Conservation (phyloP, 345 rosid genomes). For the Populus nigra region DNA sequence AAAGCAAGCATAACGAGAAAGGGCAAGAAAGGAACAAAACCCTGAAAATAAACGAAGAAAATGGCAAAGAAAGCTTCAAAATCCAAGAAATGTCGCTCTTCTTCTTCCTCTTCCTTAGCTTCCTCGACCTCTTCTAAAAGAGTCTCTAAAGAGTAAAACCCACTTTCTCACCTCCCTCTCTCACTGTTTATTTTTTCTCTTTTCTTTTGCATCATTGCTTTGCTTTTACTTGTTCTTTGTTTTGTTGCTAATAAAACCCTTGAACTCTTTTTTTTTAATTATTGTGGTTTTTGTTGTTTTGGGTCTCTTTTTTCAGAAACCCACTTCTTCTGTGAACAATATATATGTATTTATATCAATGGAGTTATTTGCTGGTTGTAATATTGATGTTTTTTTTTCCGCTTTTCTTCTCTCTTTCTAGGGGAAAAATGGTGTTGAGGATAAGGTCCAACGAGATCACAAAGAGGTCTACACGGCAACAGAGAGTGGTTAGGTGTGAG, state of each 20-base stretch:
- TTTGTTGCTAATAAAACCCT: no score
- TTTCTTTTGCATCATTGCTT: neutral
- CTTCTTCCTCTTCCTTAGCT: slow-evolving; percentile 24
- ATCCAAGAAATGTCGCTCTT: slow-evolving; percentile 19
- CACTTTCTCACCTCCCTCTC: neutral
- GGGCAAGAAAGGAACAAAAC: slow-evolving; percentile 24
- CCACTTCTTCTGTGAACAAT: neutral
- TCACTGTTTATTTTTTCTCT: neutral
- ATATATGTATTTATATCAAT: neutral
- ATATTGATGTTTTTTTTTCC: neutral
- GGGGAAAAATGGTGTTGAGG: slow-evolving; percentile 38
- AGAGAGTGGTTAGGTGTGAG: slow-evolving; percentile 2
- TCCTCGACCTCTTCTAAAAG: slow-evolving; percentile 5
- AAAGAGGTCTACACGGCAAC: slow-evolving; percentile 18
- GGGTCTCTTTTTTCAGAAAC: neutral
- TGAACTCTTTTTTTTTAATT: no score
- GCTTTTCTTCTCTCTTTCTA: neutral
- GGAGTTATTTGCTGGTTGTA: neutral
- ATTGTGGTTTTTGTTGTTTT: neutral
- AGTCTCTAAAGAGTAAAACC: slow-evolving; percentile 10
- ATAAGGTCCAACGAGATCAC: slow-evolving; percentile 26
- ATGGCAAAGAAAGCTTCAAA: slow-evolving; percentile 40
- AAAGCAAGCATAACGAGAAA: neutral
- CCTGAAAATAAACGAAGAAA: slow-evolving; percentile 16
- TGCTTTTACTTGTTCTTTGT: no score